A percentile compares a stretch with the other conserved stretches of the same genome.
phyloP scores from a whole-genome alignment of 495 filamentous ascomycete species.

The Apodospora peruviana region DNA sequence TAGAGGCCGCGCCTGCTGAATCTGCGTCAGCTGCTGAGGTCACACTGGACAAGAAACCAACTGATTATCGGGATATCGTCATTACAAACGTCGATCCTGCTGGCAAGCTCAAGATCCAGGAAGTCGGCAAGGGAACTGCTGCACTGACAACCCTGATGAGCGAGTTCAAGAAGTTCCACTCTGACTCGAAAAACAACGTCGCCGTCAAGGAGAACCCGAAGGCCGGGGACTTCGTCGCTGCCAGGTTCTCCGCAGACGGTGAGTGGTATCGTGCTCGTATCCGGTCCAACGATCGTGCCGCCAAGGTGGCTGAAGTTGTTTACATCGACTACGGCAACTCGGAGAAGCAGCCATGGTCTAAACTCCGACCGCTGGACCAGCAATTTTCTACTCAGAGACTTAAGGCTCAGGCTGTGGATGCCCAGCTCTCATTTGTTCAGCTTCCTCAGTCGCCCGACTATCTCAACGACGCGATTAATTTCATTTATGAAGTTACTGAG shows the following conservation, averaged over 20 bases:
- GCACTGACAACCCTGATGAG: constrained; percentile 81
- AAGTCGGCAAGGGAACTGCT: constrained; percentile 74
- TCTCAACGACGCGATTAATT: constrained; percentile 66
- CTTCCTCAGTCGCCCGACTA: constrained; percentile 77
- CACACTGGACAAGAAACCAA: constrained; percentile 51
- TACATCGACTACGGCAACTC: constrained; percentile 98
- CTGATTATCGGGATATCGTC: constrained; percentile 88
- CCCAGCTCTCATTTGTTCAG: constrained; percentile 80
- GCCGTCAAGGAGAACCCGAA: constrained; percentile 74
- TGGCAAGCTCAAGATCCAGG: constrained; percentile 79
- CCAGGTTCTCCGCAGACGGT: constrained; percentile 78
- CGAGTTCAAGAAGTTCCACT: constrained; percentile 81
- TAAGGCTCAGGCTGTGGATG: constrained; percentile 80
- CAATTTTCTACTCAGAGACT: constrained; percentile 77
- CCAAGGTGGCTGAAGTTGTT: constrained; percentile 79
- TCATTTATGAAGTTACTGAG: constrained; percentile 60
- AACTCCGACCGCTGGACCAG: constrained; percentile 70
- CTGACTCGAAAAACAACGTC: constrained; percentile 65
- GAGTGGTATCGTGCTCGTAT: constrained; percentile 94
- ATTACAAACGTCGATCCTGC: constrained; percentile 80
- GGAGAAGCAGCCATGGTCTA: constrained; percentile 77
- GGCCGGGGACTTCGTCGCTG: constrained; percentile 83
- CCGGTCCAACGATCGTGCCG: constrained; percentile 84
- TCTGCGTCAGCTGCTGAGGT: constrained; percentile 39
- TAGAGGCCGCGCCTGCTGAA: constrained; percentile 44